Evolutionary conservation across 75 land plant genomes (phyloP).

Genomic region (Pinus tabuliformis): DNA sequence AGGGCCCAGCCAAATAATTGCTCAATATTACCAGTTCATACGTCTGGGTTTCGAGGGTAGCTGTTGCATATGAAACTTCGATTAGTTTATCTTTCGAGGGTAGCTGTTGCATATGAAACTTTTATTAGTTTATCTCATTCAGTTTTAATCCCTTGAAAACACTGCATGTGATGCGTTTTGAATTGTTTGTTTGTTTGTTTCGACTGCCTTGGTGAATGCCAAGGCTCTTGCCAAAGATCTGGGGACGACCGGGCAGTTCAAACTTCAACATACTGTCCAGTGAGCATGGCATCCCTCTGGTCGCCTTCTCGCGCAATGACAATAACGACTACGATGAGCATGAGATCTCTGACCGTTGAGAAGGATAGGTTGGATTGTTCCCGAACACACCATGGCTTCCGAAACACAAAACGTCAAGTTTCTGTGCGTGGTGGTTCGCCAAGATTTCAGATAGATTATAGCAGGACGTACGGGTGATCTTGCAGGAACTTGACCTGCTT

Average conservation of each 20-base stretch:
- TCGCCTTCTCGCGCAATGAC: conserved; percentile 50
- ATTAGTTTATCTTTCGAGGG: no score
- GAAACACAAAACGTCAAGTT: conserved; percentile 39
- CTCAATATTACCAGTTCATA: conserved; percentile 57
- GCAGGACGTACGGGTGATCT: conserved; percentile 33
- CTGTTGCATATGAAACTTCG: not conserved
- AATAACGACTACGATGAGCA: conserved; percentile 24
- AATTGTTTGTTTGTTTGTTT: no score
- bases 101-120: no score
- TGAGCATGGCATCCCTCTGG: conserved; percentile 38
- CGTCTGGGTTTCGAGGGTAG: conserved; percentile 54
- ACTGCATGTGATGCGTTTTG: no score
- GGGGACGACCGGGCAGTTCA: conserved; percentile 39
- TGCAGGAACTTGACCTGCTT: conserved; percentile 25
- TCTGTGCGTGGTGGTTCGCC: conserved; percentile 53
- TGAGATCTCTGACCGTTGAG: conserved; percentile 43
- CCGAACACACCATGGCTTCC: conserved; percentile 64
- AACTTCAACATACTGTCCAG: conserved; percentile 39
- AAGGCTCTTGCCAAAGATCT: no score
- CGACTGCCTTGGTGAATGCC: conserved; percentile 31
- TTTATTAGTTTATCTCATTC: no score
- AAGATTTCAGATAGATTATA: conserved; percentile 44
- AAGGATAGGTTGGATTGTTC: conserved; percentile 58
- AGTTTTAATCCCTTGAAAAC: no score
- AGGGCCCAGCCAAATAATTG: conserved; percentile 59